These are phyloP conservation scores for Pontederia paniculata DNA, from an alignment of 176 grass and related monocot species.

Conservation along the genomic window DNA sequence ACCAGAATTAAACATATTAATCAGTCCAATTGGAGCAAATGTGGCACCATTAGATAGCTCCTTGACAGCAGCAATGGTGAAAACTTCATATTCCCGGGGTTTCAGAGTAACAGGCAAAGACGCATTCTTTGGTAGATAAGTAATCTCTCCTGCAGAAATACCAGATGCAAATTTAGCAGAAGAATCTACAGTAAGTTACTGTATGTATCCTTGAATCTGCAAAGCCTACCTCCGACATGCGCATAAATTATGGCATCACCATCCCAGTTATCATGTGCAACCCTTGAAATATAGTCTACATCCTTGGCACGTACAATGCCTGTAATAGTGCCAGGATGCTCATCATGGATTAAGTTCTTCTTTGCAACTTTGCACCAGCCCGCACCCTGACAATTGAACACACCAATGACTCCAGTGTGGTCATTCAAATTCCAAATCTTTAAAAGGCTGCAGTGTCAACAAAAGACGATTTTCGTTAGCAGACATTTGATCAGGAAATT, in stretches of 20 bases:
- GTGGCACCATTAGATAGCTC: constrained; percentile 30
- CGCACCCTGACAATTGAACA: constrained; percentile 83
- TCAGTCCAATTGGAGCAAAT: constrained; percentile 53
- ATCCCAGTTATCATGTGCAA: constrained; percentile 35
- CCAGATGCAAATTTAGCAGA: not conserved
- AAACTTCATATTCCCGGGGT: constrained; percentile 59
- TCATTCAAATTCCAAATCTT: constrained; percentile 89
- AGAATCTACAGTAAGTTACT: not conserved
- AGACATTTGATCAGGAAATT: not conserved
- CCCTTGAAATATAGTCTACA: constrained; percentile 33
- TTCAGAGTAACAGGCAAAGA: constrained; percentile 51
- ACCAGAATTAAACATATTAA: constrained; percentile 66
- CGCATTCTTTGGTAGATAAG: constrained; percentile 35
- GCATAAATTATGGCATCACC: constrained; percentile 56
- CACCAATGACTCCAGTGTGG: constrained; percentile 59
- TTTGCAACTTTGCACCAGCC: constrained; percentile 50
- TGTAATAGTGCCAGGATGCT: constrained; percentile 52
- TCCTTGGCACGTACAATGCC: constrained; percentile 38
- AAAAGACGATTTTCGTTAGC: not conserved
- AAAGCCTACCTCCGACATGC: constrained; percentile 33
- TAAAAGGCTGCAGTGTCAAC: constrained; percentile 34
- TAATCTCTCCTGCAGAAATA: constrained; percentile 31
- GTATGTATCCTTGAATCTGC: not conserved
- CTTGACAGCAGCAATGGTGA: constrained; percentile 43
- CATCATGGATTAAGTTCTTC: constrained; percentile 62